Evolutionary conservation across 225 moss, liverwort and hornwort species (phyloP).

Genomic region (Rhytidiadelphus loreus): DNA sequence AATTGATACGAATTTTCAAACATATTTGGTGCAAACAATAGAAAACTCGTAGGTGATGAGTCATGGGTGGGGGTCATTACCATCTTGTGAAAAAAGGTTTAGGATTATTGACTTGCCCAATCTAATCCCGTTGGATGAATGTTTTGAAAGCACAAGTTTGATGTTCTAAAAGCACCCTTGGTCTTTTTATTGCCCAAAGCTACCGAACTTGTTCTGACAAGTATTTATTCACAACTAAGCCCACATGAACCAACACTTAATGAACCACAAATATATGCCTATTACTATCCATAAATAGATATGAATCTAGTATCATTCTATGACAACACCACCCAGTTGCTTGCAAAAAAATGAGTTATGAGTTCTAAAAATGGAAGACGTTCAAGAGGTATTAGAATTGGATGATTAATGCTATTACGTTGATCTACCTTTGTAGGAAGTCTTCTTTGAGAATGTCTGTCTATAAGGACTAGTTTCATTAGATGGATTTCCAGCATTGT

Average conservation of each 20-base stretch:
- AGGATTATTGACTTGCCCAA: rapidly evolving
- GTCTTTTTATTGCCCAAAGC: rapidly evolving
- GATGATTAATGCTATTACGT: rapidly evolving
- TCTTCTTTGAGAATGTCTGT: no score
- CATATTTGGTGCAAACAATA: no score
- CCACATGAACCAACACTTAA: background rate
- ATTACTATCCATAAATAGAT: background rate
- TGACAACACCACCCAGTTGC: background rate
- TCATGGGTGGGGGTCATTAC: no score
- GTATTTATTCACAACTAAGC: background rate
- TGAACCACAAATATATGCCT: background rate
- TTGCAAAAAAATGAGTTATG: background rate
- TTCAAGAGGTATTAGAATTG: no score
- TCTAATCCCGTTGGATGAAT: background rate
- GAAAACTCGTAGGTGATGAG: no score
- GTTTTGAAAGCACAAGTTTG: background rate
- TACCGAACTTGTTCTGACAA: background rate
- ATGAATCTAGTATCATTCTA: rapidly evolving
- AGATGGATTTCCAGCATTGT: no score
- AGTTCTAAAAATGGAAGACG: no score
- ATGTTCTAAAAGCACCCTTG: background rate
- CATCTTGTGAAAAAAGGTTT: background rate
- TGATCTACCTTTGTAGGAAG: no score
- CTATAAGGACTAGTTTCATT: no score
- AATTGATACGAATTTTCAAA: background rate